Percentiles rank a stretch among this genome's conserved stretches.
These are phyloP conservation scores for Epichloe glyceriae DNA, from an alignment of 2,329 filamentous ascomycete species.

Conservation along the genomic window DNA sequence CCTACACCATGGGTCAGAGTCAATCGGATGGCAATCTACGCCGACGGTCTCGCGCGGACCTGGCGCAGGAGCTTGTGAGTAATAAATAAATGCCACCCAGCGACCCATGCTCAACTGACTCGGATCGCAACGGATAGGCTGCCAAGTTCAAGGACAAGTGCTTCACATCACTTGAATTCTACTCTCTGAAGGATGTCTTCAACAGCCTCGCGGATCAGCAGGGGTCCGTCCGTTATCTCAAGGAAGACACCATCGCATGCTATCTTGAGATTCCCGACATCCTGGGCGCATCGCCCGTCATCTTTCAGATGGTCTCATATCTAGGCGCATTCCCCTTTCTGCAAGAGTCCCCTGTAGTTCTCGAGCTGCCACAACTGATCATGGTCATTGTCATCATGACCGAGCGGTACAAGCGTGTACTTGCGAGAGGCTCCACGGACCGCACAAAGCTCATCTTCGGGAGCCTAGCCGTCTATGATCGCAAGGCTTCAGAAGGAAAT, in stretches of 20 bases:
- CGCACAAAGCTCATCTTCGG: slow-evolving; percentile 55
- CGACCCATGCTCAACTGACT: background rate
- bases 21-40: slow-evolving; percentile 32
- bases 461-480: slow-evolving; percentile 59
- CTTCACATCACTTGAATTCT: slow-evolving; percentile 59
- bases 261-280: slow-evolving; percentile 64
- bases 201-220: slow-evolving; percentile 53
- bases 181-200: slow-evolving; percentile 64
- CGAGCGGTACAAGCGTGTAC: slow-evolving; percentile 50
- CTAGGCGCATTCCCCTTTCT: slow-evolving; percentile 64
- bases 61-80: slow-evolving; percentile 38
- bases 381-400: slow-evolving; percentile 64
- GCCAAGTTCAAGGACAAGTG: slow-evolving; percentile 54
- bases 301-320: slow-evolving; percentile 61
- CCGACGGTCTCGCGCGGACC: slow-evolving; percentile 36
- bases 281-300: slow-evolving; percentile 50
- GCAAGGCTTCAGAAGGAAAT: slow-evolving; percentile 29
- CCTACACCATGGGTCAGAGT: slow-evolving; percentile 36
- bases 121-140: slow-evolving; percentile 28
- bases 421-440: slow-evolving; percentile 44
- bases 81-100: background rate
- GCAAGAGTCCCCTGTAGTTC: slow-evolving; percentile 53
- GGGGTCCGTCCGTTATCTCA: slow-evolving; percentile 50
- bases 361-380: slow-evolving; percentile 57
- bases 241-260: slow-evolving; percentile 53